These are phyloP conservation scores for Breynia disticha DNA, from an alignment of 441 rosid species.

Conservation along the genomic window DNA sequence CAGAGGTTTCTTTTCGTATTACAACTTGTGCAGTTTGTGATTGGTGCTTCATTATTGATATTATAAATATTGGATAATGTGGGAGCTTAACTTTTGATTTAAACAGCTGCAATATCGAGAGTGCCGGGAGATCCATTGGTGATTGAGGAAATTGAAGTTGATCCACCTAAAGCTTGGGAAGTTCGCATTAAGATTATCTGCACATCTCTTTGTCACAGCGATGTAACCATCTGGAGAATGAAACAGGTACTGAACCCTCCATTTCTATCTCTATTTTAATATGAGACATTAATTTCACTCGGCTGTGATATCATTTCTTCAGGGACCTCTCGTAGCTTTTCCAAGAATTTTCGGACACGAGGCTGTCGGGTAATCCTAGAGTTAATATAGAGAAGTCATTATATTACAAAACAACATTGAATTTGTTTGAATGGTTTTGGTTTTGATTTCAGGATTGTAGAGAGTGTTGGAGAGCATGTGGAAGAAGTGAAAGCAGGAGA, in stretches of 20 bases:
- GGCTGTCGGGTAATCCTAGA: conserved; percentile 63
- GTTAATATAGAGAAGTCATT: too few species aligned
- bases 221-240: conserved; percentile 42
- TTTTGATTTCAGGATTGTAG: conserved; percentile 36
- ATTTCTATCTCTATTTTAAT: too few species aligned
- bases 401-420: too few species aligned
- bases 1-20: conserved; percentile 19
- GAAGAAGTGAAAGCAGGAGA: conserved; percentile 48
- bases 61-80: background rate
- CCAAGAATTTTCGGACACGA: conserved; percentile 67
- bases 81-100: background rate
- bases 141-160: conserved; percentile 61
- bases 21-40: background rate
- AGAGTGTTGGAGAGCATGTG: conserved; percentile 65
- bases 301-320: background rate
- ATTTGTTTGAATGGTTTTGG: background rate
- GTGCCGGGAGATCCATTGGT: conserved; percentile 40
- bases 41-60: background rate
- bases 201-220: conserved; percentile 59
- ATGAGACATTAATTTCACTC: too few species aligned
- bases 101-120: conserved; percentile 51
- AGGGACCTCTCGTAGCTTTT: conserved; percentile 34
- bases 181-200: conserved; percentile 61
- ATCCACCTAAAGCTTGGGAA: conserved; percentile 64
- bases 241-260: conserved; percentile 19